These are phyloP conservation scores for Sclerotiophoma versabilis DNA, from an alignment of 2,329 filamentous ascomycete genomes.

Conservation along the genomic window DNA sequence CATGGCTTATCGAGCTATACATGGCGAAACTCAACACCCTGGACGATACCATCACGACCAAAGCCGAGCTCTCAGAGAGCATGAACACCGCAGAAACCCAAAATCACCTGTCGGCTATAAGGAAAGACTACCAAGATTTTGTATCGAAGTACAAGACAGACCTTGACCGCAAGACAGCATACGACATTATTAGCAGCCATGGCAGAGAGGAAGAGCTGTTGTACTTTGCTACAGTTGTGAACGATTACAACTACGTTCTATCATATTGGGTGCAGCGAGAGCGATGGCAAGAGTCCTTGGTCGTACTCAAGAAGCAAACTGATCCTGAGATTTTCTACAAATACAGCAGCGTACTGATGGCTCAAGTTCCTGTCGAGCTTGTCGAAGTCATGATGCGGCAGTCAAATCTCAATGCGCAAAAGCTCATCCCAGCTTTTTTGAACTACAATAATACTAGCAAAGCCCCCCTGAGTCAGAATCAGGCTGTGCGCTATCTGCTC, in stretches of 20 bases:
- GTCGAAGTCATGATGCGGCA: slow-evolving; percentile 98
- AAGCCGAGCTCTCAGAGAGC: slow-evolving; percentile 78
- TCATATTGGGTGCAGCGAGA: slow-evolving; percentile 98
- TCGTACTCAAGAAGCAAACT: slow-evolving; percentile 90
- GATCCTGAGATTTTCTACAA: slow-evolving; percentile 94
- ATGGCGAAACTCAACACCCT: slow-evolving; percentile 96
- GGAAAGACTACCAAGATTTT: slow-evolving; percentile 87
- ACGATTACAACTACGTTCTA: slow-evolving; percentile 93
- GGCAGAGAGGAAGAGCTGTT: slow-evolving; percentile 92
- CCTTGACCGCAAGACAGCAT: slow-evolving; percentile 88
- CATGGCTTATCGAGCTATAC: slow-evolving; percentile 93
- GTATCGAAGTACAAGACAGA: slow-evolving; percentile 83
- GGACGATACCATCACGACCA: slow-evolving; percentile 91
- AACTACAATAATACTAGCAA: slow-evolving; percentile 86
- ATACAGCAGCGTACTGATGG: slow-evolving; percentile 97
- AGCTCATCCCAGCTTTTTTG: slow-evolving; percentile 89
- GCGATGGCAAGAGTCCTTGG: slow-evolving; percentile 85
- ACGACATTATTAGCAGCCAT: slow-evolving; percentile 95
- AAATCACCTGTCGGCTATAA: slow-evolving; percentile 73
- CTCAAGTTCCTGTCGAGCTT: slow-evolving; percentile 80
- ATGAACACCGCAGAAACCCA: slow-evolving; percentile 74
- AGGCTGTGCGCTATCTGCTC: slow-evolving; percentile 91
- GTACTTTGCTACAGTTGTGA: slow-evolving; percentile 85
- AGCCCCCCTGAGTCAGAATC: slow-evolving; percentile 74
- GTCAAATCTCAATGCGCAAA: slow-evolving; percentile 80